Conservation (phyloP, 169 alveolate genomes). For the Babesia bigemina region DNA sequence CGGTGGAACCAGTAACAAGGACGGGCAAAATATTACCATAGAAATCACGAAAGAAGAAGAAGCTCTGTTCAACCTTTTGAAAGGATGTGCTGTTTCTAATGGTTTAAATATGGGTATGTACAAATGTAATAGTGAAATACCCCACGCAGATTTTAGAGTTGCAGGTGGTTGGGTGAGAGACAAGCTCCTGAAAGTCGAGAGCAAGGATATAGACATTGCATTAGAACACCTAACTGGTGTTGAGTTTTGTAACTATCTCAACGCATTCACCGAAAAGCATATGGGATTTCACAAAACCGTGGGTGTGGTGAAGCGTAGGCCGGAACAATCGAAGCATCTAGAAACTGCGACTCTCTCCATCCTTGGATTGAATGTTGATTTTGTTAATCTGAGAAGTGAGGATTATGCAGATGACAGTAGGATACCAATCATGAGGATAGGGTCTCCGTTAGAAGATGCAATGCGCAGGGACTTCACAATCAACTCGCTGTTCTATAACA, state of each 20-base stretch:
- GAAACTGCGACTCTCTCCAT: conserved; percentile 95
- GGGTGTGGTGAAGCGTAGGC: conserved; percentile 91
- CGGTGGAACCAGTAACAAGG: neutral
- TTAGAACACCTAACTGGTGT: conserved; percentile 93
- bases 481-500: conserved; percentile 95
- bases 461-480: conserved; percentile 96
- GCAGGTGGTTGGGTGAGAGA: conserved; percentile 99
- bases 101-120: conserved; percentile 51
- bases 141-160: conserved; percentile 84
- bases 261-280: conserved; percentile 73
- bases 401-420: conserved; percentile 90
- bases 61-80: conserved; percentile 45
- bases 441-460: conserved; percentile 96
- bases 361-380: conserved; percentile 90
- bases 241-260: conserved; percentile 73
- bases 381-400: conserved; percentile 96
- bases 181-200: conserved; percentile 79
- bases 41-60: conserved; percentile 50
- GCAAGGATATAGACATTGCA: conserved; percentile 97
- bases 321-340: conserved; percentile 95
- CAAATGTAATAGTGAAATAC: neutral
- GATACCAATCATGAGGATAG: conserved; percentile 91
- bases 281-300: conserved; percentile 77
- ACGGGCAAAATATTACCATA: conserved; percentile 2
- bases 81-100: conserved; percentile 39